Percentiles rank a stretch among this genome's conserved stretches.
Evolutionary conservation across 352 stramenopile genomes (phyloP).

Genomic region (Phytophthora sojae): DNA sequence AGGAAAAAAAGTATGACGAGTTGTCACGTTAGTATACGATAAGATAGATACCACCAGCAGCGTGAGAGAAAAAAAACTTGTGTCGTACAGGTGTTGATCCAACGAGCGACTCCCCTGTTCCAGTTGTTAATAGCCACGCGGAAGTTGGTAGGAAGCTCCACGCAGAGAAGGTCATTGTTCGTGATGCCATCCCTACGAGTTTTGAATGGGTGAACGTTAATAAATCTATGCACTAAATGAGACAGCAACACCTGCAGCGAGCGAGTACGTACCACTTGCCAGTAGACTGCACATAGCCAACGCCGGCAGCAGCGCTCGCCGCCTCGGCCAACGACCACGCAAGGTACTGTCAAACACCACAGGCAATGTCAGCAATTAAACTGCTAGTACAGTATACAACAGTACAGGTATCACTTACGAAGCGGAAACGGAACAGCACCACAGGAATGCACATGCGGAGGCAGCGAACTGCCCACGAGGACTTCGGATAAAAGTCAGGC

Average conservation of each 20-base stretch:
- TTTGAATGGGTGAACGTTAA: background rate
- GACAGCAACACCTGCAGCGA: background rate
- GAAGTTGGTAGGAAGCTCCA: slow-evolving; percentile 88
- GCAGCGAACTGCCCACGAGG: slow-evolving; percentile 67
- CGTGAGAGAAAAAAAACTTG: background rate
- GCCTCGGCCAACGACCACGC: slow-evolving; percentile 87
- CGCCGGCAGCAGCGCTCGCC: slow-evolving; percentile 74
- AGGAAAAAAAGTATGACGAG: slow-evolving; percentile 2
- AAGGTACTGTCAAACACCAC: slow-evolving; percentile 65
- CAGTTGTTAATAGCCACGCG: slow-evolving; percentile 90
- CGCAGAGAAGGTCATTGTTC: slow-evolving; percentile 87
- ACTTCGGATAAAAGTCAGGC: slow-evolving; percentile 72
- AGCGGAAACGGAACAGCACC: slow-evolving; percentile 87
- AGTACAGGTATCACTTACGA: slow-evolving; percentile 52
- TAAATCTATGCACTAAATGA: background rate
- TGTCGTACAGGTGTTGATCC: slow-evolving; percentile 86
- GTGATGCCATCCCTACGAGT: slow-evolving; percentile 81
- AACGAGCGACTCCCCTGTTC: slow-evolving; percentile 88
- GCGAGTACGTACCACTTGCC: slow-evolving; percentile 65
- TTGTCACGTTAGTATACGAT: background rate
- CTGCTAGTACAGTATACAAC: background rate
- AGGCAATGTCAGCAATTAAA: slow-evolving; percentile 12
- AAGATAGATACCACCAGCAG: background rate
- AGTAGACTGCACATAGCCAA: slow-evolving; percentile 81
- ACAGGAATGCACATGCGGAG: slow-evolving; percentile 77